Conservation (phyloP, 208 protist genomes). For the Leishmania aethiopica region DNA sequence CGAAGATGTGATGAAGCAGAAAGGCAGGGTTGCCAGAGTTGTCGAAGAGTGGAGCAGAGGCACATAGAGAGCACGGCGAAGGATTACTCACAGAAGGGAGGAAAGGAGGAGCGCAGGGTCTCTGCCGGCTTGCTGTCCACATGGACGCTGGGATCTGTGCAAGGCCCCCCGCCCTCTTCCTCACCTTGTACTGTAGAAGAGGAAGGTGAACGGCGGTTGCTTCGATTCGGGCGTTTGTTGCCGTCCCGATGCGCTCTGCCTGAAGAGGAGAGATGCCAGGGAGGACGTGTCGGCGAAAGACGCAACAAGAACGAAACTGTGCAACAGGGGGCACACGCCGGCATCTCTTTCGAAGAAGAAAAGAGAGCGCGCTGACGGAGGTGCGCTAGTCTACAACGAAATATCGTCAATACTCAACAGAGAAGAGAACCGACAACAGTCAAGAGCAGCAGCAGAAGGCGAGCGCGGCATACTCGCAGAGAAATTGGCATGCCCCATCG, state of each 20-base stretch:
- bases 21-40: background rate
- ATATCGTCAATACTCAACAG: background rate
- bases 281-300: background rate
- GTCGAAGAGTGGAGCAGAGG: background rate
- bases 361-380: background rate
- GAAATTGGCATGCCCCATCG: background rate
- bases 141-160: background rate
- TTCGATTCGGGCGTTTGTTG: background rate
- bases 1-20: background rate
- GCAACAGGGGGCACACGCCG: conserved; percentile 6
- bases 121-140: background rate
- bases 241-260: background rate
- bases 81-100: background rate
- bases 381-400: background rate
- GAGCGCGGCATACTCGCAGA: background rate
- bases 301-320: conserved; percentile 1
- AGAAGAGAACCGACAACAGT: background rate
- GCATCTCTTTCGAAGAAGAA: background rate
- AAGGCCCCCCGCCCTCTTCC: background rate
- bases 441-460: background rate
- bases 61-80: background rate
- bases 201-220: background rate
- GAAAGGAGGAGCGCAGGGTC: no score
- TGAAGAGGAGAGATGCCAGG: background rate
- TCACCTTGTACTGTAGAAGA: background rate